Percentiles rank a stretch among this genome's conserved stretches.
phyloP scores from a whole-genome alignment of 495 filamentous ascomycete genomes.

The Trichocladium antarcticum region DNA sequence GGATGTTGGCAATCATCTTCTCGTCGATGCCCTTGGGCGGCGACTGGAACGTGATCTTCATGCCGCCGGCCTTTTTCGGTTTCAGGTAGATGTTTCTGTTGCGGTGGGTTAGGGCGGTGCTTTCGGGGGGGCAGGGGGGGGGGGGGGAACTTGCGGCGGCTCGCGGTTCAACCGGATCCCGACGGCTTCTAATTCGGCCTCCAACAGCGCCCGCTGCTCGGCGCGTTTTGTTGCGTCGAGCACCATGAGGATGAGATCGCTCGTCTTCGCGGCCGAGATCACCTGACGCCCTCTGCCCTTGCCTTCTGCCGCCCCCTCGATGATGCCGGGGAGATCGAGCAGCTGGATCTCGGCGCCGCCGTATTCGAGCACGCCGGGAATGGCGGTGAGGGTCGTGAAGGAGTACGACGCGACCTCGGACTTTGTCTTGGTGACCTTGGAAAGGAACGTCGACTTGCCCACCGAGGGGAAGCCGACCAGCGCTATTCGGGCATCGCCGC shows the following conservation, averaged over 20 bases:
- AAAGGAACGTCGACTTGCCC: conserved; percentile 96
- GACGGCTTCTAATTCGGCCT: conserved; percentile 90
- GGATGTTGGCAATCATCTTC: conserved; percentile 93
- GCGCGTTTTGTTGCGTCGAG: conserved; percentile 95
- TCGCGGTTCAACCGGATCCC: conserved; percentile 90
- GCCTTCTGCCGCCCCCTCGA: conserved; percentile 91
- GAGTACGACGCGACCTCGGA: conserved; percentile 93
- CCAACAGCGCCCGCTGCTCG: conserved; percentile 81
- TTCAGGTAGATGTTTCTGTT: conserved; percentile 96
- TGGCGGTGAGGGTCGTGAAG: conserved; percentile 96
- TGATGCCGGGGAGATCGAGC: conserved; percentile 96
- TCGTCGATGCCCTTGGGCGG: conserved; percentile 88
- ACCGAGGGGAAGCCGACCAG: conserved; percentile 97
- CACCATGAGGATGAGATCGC: conserved; percentile 93
- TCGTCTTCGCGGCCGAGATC: conserved; percentile 98
- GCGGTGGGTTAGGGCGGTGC: not conserved
- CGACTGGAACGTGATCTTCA: conserved; percentile 93
- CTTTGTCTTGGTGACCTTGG: conserved; percentile 98
- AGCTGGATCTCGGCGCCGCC: conserved; percentile 98
- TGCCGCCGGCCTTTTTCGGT: conserved; percentile 87
- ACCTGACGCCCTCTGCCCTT: conserved; percentile 95
- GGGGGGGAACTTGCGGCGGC: conserved; percentile 55
- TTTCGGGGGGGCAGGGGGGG: not conserved
- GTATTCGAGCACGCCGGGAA: conserved; percentile 96
- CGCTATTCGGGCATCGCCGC: conserved; percentile 92